These are phyloP conservation scores for Plantago lanceolata DNA, from an alignment of 305 asterid species.

Conservation along the genomic window DNA sequence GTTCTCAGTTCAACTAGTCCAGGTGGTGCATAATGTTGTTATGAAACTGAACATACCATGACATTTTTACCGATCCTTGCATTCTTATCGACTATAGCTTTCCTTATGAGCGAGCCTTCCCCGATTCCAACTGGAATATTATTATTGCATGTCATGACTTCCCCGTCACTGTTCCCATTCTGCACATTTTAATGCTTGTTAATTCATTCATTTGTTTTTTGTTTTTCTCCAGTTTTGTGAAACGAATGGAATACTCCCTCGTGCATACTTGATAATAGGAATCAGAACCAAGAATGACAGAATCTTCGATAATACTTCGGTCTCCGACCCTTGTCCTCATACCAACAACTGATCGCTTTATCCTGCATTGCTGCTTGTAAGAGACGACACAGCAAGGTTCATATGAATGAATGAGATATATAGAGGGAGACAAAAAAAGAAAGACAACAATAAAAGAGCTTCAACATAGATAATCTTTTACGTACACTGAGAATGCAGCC, in stretches of 20 bases:
- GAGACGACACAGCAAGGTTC: background rate
- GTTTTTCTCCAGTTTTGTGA: background rate
- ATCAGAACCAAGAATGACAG: slow-evolving; percentile 72
- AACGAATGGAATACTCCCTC: background rate
- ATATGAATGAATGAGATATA: background rate
- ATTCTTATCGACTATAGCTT: slow-evolving; percentile 68
- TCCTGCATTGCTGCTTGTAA: slow-evolving; percentile 61
- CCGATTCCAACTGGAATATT: slow-evolving; percentile 66
- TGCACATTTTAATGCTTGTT: slow-evolving; percentile 15
- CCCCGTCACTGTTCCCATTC: slow-evolving; percentile 30
- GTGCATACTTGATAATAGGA: slow-evolving; percentile 51
- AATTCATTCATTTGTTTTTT: background rate
- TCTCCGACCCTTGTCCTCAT: slow-evolving; percentile 61
- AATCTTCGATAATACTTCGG: slow-evolving; percentile 63
- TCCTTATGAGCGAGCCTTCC: slow-evolving; percentile 54
- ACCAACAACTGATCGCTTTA: slow-evolving; percentile 64
- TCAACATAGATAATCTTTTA: slow-evolving; percentile 8
- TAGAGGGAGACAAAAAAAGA: no score
- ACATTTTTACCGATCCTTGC: slow-evolving; percentile 80
- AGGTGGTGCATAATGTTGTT: background rate
- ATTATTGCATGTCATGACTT: slow-evolving; percentile 8
- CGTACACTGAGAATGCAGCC: slow-evolving; percentile 76
- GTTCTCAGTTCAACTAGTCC: background rate
- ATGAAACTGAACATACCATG: slow-evolving; percentile 34
- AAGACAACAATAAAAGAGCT: background rate